Base-by-base conservation (phyloP, 805 yeast species). In the Lipomyces starkeyi region DNA sequence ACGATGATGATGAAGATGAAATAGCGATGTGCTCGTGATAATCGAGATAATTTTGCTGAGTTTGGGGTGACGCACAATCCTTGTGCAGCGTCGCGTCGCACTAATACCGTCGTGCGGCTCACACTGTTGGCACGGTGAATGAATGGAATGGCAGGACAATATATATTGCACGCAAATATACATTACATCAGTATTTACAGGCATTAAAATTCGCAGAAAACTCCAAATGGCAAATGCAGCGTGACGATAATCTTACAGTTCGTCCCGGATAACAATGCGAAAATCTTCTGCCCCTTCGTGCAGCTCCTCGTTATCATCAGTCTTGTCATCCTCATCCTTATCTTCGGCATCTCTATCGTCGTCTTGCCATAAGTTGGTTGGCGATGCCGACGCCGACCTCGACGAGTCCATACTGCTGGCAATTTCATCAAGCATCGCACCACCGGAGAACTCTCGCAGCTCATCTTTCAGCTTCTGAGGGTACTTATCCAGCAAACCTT, bases 361-460 rank as follows among this genome's bases (percentile, higher is more conserved):
- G 49, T 43, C 20, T 7, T 43, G 49, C 34, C 27, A 20, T 29
- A 53, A 11, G 20, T 53, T 22, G n/a, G 9, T 53, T 3, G 17
- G 56, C 11, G 56, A 25, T 22, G 56, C 6, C 29, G 56, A 29
- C 17, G 4, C 56, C 17, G 56, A 8, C 29, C n/a, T 14, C 29
- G 56, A 25, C 17, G 8, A 3, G 49, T 43, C 49, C 22, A n/a
- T 6, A 53, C 34, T 22, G 56, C 34, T 53, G 22, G 56, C 34
- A 53, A 53, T 53, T 14, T 55, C 64, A 3, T 55, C 63, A 9
- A 55, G 37, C 34, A 34, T 8, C 14, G 68, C 29, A 14, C 70
- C 68, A 13, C 70, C 70, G 5, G 70, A 67, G 56, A 67, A 67
- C 40, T 64, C 68, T 34, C 68, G 58, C 56, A 67, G 35, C n/a